Conservation (phyloP, 108 stramenopile genomes). For the Epipyxis sp. region DNA sequence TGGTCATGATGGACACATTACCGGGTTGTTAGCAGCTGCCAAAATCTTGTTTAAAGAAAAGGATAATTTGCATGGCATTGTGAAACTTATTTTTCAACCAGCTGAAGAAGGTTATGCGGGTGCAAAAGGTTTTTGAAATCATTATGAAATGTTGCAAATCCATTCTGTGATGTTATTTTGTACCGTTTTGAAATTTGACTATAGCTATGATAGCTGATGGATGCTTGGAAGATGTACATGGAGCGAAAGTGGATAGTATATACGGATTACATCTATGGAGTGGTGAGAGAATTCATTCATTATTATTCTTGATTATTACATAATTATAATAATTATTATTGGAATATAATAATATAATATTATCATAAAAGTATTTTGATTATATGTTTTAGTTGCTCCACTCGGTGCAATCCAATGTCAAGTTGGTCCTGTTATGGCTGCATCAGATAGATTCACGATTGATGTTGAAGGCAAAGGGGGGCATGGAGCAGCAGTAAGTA, state of each 20-base stretch:
- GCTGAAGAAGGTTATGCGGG: constrained; percentile 90
- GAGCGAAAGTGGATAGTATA: constrained; percentile 63
- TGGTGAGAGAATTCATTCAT: not conserved
- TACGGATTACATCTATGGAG: constrained; percentile 78
- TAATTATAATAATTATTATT: no score
- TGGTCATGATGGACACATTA: constrained; percentile 87
- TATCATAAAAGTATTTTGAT: not conserved
- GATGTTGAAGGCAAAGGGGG: constrained; percentile 65
- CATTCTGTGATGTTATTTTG: no score
- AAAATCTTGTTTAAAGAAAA: constrained; percentile 55
- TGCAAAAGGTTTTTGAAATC: no score
- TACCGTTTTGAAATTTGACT: no score
- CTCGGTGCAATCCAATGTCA: constrained; percentile 35
- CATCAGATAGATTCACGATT: constrained; percentile 73
- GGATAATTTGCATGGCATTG: constrained; percentile 60
- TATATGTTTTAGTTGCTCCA: not conserved
- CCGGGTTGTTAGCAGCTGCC: constrained; percentile 78
- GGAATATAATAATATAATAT: no score
- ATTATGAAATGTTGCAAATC: no score
- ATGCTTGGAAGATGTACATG: constrained; percentile 45
- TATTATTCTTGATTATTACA: no score
- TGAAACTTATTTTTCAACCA: constrained; percentile 80
- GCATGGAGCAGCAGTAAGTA: constrained; percentile 86
- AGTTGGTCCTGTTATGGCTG: constrained; percentile 73
- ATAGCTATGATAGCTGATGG: constrained; percentile 86